Percentiles rank a stretch among this genome's conserved stretches.
Conservation (phyloP, 345 rosid species). For the Cardamine chenopodiifolia region DNA sequence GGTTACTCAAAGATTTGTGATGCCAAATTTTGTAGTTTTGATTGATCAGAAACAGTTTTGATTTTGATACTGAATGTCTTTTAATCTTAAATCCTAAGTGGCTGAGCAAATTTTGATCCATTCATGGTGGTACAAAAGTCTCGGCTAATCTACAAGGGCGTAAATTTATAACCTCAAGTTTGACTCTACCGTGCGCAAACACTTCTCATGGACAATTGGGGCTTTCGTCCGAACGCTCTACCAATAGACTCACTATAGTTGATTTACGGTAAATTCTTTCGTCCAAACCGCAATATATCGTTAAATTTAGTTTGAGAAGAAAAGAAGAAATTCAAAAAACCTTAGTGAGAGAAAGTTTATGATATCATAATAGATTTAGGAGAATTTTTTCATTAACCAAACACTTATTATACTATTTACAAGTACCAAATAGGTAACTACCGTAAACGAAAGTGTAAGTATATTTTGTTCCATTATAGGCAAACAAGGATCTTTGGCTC, state of each 20-base stretch:
- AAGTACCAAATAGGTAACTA: too few species aligned
- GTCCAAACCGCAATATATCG: neutral
- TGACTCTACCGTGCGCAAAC: neutral
- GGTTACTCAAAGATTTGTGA: neutral
- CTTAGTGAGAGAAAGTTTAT: neutral
- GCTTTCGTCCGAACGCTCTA: neutral
- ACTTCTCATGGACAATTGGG: neutral
- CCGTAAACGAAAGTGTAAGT: too few species aligned
- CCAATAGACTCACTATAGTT: neutral
- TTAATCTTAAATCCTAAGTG: too few species aligned
- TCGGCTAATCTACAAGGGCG: too few species aligned
- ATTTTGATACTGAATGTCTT: constrained; percentile 20
- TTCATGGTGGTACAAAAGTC: too few species aligned
- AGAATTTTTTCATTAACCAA: too few species aligned
- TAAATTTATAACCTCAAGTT: neutral
- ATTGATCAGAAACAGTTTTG: constrained; percentile 1
- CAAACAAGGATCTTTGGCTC: neutral
- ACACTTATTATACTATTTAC: too few species aligned
- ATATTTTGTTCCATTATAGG: too few species aligned
- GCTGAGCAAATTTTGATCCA: too few species aligned
- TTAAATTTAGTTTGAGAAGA: too few species aligned
- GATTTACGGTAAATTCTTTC: neutral
- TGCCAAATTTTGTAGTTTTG: constrained; percentile 26
- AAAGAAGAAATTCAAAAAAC: too few species aligned
- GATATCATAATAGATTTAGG: too few species aligned